Evolutionary conservation across 306 rosid genomes (phyloP), one percentile per base, ranked within the genome.

Genomic region (Gynostemma pentaphyllum): DNA sequence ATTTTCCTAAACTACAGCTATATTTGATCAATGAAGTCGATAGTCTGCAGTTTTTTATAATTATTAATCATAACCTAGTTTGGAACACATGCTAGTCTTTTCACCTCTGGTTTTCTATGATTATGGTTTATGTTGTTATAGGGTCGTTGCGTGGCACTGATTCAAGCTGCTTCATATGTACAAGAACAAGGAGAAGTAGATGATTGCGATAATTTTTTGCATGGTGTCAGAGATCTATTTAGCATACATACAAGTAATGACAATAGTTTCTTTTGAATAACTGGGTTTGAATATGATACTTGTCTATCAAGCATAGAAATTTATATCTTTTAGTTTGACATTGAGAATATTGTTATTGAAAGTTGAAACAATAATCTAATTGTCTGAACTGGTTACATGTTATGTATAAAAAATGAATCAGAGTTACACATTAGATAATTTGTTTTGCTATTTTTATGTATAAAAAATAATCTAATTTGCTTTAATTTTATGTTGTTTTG

Each of bases 181-280:
- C 96, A 86, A 81, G 96, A 92, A 74, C 94, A 84, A 70, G 96
- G 99, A 67, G 98, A 94, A 39, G 96, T 92, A 67, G 95, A 92
- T 77, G 99, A 92, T 67, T 85, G 81, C 54, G 99, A 92, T 71
- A 73, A 84, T 73, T 82, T 88, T 81, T 72, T 92, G 88, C 99
- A 92, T 68, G 87, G 95, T 53, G 91, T 92, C 48, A 88, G 96
- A 80, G 99, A 88, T 79, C 90, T 92, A 62, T 81, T 88, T 46
- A 92, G 88, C 77, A 82, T 92, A 72, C 89, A 88, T 79, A 86
- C 96, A 76, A 84, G 99, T 92, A 75, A 78, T 73, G 52, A 62
- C 45, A 49, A 7, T 3, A 5, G 66, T 40, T 52, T 56, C 63
- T 62, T 64, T 47, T 50, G 65, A 57, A 57, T 75, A 39, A 45